phyloP scores from a whole-genome alignment of 208 protist species.

The Acanthamoeba divionensis region DNA sequence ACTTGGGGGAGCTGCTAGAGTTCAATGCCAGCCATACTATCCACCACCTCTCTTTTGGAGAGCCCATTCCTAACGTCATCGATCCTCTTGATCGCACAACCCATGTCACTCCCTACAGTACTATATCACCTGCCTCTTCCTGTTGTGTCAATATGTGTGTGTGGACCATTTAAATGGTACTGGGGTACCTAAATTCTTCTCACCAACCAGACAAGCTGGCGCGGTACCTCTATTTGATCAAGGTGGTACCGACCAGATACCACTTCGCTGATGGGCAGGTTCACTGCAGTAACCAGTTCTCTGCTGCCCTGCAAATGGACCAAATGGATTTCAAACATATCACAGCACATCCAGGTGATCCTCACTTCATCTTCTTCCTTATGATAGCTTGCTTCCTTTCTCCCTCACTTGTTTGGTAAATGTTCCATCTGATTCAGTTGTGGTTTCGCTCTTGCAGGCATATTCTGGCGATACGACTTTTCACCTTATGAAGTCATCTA shows the following conservation, averaged over 20 bases:
- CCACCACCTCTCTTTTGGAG: neutral
- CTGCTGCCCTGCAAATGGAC: neutral
- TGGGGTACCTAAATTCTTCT: neutral
- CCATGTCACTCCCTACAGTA: neutral
- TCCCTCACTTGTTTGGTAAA: too few species aligned
- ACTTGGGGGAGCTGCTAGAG: too few species aligned
- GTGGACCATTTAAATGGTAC: neutral
- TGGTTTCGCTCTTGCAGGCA: neutral
- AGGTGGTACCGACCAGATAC: neutral
- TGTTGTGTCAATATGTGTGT: neutral
- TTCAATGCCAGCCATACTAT: neutral
- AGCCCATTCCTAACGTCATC: neutral
- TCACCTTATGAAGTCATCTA: neutral
- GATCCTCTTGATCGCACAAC: neutral
- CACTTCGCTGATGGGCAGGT: neutral
- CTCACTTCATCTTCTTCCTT: neutral
- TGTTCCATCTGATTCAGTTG: too few species aligned
- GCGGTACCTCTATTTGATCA: neutral
- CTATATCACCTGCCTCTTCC: too few species aligned
- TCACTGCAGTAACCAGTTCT: neutral
- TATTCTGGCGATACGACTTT: slow-evolving; percentile 16
- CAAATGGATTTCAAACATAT: neutral
- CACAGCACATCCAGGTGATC: neutral
- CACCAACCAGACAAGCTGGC: neutral
- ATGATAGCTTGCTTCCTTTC: neutral